Evolutionary conservation across 2,329 filamentous ascomycete species (phyloP).

Genomic region (Sphaceloma murrayae): DNA sequence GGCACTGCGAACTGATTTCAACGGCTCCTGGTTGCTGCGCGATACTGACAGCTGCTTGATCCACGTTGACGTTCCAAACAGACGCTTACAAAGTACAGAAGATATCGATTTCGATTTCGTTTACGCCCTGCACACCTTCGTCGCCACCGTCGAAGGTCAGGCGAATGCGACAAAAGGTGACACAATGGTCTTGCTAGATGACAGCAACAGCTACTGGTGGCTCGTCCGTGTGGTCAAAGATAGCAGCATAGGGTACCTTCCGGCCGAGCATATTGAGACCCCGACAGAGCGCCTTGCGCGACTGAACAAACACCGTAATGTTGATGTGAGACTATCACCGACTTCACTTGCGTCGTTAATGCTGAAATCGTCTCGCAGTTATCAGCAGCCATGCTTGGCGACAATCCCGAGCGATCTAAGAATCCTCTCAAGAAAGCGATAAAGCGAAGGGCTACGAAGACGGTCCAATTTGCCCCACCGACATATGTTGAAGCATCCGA

Average conservation of each 20-base stretch:
- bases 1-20: constrained; percentile 3
- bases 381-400: constrained; percentile 61
- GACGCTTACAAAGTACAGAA: constrained; percentile 50
- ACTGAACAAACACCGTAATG: constrained; percentile 94
- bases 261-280: constrained; percentile 96
- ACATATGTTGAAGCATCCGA: constrained; percentile 85
- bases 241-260: constrained; percentile 89
- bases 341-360: constrained; percentile 7
- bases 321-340: constrained; percentile 60
- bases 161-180: constrained; percentile 97
- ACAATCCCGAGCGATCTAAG: constrained; percentile 69
- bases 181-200: constrained; percentile 95
- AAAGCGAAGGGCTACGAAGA: constrained; percentile 71
- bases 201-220: constrained; percentile 99
- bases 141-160: constrained; percentile 94
- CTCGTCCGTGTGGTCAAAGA: constrained; percentile 94
- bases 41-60: constrained; percentile 7
- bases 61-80: constrained; percentile 1
- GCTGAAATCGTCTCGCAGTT: constrained; percentile 40
- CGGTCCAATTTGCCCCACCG: constrained; percentile 72
- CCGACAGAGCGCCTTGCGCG: constrained; percentile 88
- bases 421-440: constrained; percentile 78
- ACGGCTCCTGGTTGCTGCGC: constrained; percentile 9
- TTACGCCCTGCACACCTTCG: constrained; percentile 94
- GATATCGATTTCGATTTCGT: constrained; percentile 99